Evolutionary conservation across 495 filamentous ascomycete species (phyloP).

Genomic region (Aspergillus olivimuriae): DNA sequence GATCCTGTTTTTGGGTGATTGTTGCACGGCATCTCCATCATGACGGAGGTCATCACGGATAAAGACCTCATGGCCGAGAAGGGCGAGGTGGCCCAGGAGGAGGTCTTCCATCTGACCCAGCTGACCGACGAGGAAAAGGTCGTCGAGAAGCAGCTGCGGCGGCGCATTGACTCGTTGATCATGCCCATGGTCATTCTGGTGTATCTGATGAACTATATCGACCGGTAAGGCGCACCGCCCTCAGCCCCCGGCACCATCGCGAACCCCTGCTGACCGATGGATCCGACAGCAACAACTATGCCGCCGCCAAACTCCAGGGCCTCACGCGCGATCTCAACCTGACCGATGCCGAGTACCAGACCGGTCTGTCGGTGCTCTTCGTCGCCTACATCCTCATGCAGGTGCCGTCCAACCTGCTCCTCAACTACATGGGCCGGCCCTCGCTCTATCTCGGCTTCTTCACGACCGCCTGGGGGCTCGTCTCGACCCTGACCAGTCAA

Average conservation of each 20-base stretch:
- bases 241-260: not conserved
- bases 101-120: constrained; percentile 31
- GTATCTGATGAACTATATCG: constrained; percentile 54
- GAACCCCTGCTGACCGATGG: constrained; percentile 6
- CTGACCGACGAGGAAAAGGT: constrained; percentile 40
- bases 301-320: constrained; percentile 50
- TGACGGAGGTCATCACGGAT: constrained; percentile 20
- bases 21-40: not conserved
- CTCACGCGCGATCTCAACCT: constrained; percentile 40
- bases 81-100: constrained; percentile 34
- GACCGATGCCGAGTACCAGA: constrained; percentile 36
- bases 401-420: constrained; percentile 55
- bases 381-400: constrained; percentile 49
- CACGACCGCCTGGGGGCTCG: constrained; percentile 47
- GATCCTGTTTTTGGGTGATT: too few relatives aligned
- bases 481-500: constrained; percentile 46
- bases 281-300: constrained; percentile 52
- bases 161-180: constrained; percentile 45
- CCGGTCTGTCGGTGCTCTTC: constrained; percentile 45
- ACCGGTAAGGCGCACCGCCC: constrained; percentile 26
- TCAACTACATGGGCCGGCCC: constrained; percentile 51
- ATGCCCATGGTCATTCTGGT: constrained; percentile 52
- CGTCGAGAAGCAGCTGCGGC: constrained; percentile 40
- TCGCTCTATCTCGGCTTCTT: constrained; percentile 45
- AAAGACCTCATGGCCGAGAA: constrained; percentile 37